Base-by-base conservation (phyloP, 768 basidiomycete genomes). In the Serendipita indica region DNA sequence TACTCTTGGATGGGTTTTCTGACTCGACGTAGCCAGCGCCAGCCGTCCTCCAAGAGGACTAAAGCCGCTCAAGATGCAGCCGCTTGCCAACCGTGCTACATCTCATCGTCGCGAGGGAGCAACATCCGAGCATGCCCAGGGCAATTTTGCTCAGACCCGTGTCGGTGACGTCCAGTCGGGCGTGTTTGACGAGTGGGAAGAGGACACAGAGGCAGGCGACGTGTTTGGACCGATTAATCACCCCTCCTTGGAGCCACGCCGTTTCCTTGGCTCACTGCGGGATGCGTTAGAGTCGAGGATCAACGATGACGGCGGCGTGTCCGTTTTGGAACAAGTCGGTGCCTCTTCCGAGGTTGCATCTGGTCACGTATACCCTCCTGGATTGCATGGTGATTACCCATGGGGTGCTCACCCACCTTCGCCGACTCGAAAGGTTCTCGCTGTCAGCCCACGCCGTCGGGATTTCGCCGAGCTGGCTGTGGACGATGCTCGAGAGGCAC, bases 151-250 rank as follows among this genome's bases (percentile, higher is more conserved):
- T 10, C 45, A 25, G 22, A 14, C 45, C 10, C 45, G 45, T 20
- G 10, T 14, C 20, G 49, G 16, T n/a, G 49, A 27, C 30, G 20
- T 54, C 30, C 22, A 54, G 30, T 43, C 41, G 41, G 49, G 49
- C n/a, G 20, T 54, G 30, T 54, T 22, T 32, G 49, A 54, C 22
- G 49, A 54, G 16, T 54, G 49, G 49, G 49, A 54, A 10, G 49
- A 16, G 3, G 41, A 43, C 16, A 43, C 41, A n/a, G 41, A 43
- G 7, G 41, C 41, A 5, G 41, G 30, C 20, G 7, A 27, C 49
- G 7, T 18, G 16, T n/a, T 5, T 5, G 5, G 27, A 43, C 5
- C 18, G 18, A 43, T 6, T 43, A 5, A 25, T n/a, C 12, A 39
- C 41, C 41, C 18, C 6, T 5, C 41, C 18, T 43, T 43, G 18